Base-by-base conservation (phyloP, 176 grass and related monocot genomes). In the Carex parvula region DNA sequence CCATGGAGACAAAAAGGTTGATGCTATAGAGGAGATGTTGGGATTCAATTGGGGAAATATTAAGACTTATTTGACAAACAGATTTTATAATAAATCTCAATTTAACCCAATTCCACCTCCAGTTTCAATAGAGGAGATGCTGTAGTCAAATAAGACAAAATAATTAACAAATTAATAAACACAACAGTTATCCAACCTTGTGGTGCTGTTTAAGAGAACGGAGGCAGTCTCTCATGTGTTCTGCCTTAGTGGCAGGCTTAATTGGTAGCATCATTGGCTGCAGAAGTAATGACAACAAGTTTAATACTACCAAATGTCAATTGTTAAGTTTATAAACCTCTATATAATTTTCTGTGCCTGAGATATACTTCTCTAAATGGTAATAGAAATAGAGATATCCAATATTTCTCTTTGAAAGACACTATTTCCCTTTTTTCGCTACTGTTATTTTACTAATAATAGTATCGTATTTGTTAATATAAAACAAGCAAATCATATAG, bases 151-250 rank as follows among this genome's bases (percentile, higher is more conserved):
- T 67, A 24, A 35, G 46, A 4, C 48, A 56, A 62, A 60, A 62
- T 14, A 50, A 79, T 32, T 33, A 87, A 64, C 50, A 35, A 79
- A 80, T 54, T 2, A 39, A 52, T 77, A 77, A 77, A 33, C 24
- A 32, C 24, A 55, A 52, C 46, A 18, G 14, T 29, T 0, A 64
- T 0, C 44, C 0, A 92, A 97, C 94, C 91, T 94, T 99, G 79
- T 95, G 92, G 56, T 88, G 91, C 81, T 93, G 92, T 87, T 95
- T 99, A 54, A 99, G 90, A 86, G 92, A 88, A 18, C 96, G 84
- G 80, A 99, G 86, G 56, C 93, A 99, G 85, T 99, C 91, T 85
- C 96, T 99, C 96, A 99, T 95, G 8, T 62, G 85, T 32, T 99
- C 96, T 58, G 90, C 83, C 65, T 99, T 99, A 80, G 91, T 95